Evolutionary conservation across 257 asterid species (phyloP).

Genomic region (Fraxinus excelsior): DNA sequence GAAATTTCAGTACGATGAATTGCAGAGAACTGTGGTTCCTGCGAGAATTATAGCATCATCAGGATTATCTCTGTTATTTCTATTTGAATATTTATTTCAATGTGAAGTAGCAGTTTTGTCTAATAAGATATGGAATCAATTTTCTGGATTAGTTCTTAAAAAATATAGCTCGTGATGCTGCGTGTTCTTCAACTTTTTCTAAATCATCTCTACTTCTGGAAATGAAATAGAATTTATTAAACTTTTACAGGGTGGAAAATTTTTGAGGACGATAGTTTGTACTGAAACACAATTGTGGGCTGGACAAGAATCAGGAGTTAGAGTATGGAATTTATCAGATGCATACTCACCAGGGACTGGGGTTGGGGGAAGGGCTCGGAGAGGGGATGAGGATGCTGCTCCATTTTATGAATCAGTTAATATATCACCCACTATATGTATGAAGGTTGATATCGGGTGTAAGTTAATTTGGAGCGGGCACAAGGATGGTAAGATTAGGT

Average conservation of each 20-base stretch:
- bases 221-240: background rate
- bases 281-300: constrained; percentile 88
- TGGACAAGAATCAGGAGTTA: constrained; percentile 91
- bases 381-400: constrained; percentile 95
- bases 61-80: too few relatives aligned
- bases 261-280: constrained; percentile 73
- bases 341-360: constrained; percentile 74
- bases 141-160: too few relatives aligned
- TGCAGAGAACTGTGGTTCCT: too few relatives aligned
- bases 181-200: too few relatives aligned
- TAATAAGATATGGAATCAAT: too few relatives aligned
- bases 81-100: too few relatives aligned
- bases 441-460: constrained; percentile 78
- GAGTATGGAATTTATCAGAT: constrained; percentile 85
- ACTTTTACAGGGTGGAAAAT: constrained; percentile 65
- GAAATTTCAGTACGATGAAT: too few relatives aligned
- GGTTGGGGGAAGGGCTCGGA: constrained; percentile 59
- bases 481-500: constrained; percentile 84
- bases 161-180: too few relatives aligned
- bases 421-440: constrained; percentile 66
- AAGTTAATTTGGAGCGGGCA: constrained; percentile 93
- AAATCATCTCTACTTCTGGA: too few relatives aligned
- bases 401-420: constrained; percentile 75
- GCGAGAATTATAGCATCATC: too few relatives aligned
- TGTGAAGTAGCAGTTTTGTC: too few relatives aligned